These are phyloP conservation scores for Geosmithia putterillii DNA, from an alignment of 2,329 filamentous ascomycete species.

Conservation along the genomic window DNA sequence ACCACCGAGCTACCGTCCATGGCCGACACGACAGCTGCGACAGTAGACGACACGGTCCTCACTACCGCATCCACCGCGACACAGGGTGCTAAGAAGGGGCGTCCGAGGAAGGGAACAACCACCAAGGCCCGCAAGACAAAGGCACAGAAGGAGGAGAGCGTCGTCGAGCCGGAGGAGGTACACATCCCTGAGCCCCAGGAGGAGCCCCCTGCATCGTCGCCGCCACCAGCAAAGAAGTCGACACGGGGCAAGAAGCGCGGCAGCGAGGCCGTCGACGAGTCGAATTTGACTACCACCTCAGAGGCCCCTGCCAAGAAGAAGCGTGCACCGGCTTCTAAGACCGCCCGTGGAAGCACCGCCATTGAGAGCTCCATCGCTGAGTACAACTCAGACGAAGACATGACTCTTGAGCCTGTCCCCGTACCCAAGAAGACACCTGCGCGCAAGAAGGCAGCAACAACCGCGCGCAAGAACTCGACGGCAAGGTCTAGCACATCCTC, in stretches of 20 bases:
- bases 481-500: conserved; percentile 27
- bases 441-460: conserved; percentile 30
- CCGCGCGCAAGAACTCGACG: conserved; percentile 12
- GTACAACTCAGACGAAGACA: conserved; percentile 13
- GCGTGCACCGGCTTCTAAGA: conserved; percentile 30
- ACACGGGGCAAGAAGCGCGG: conserved; percentile 48
- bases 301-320: conserved; percentile 46
- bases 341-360: conserved; percentile 30
- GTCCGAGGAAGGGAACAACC: conserved; percentile 40
- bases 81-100: conserved; percentile 44
- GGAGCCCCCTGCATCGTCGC: not conserved
- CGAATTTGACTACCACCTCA: conserved; percentile 21
- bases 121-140: conserved; percentile 25
- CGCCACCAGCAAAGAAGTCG: conserved; percentile 19
- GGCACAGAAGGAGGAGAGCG: conserved; percentile 31
- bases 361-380: conserved; percentile 25
- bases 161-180: conserved; percentile 13
- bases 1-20: conserved; percentile 36
- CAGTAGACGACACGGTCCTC: conserved; percentile 42
- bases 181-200: not conserved
- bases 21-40: conserved; percentile 24
- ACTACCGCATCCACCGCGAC: conserved; percentile 48
- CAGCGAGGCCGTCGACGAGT: conserved; percentile 46
- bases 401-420: conserved; percentile 1
- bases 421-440: conserved; percentile 15